phyloP scores from a whole-genome alignment of 495 filamentous ascomycete species.

The Penicillium angulare region DNA sequence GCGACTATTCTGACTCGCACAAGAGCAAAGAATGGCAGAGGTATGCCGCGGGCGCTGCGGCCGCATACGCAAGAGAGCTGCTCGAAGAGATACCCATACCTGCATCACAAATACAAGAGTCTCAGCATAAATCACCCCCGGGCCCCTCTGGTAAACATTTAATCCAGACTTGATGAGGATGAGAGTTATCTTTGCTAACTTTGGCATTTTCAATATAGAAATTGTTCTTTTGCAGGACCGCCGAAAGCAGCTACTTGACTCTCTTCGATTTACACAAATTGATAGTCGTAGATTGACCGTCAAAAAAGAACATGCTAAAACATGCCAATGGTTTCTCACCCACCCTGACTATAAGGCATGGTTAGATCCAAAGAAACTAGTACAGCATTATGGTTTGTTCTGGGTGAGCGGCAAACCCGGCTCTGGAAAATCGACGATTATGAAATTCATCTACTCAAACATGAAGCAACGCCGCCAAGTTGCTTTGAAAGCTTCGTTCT shows the following conservation, averaged over 20 bases:
- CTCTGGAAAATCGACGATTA: constrained; percentile 53
- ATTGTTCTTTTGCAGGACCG: constrained; percentile 11
- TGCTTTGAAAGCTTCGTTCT: constrained; percentile 41
- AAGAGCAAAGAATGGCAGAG: constrained; percentile 37
- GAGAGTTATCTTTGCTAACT: not conserved
- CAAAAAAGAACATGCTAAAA: constrained; percentile 28
- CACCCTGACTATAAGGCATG: constrained; percentile 43
- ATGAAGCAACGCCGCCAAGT: constrained; percentile 10
- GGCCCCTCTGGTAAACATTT: not conserved
- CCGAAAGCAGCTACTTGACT: constrained; percentile 15
- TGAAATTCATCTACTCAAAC: constrained; percentile 42
- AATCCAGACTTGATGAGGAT: not conserved
- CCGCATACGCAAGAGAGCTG: constrained; percentile 32
- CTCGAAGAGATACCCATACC: constrained; percentile 21
- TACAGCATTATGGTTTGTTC: constrained; percentile 47
- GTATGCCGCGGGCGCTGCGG: constrained; percentile 32
- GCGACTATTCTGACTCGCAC: constrained; percentile 39
- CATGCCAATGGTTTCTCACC: constrained; percentile 50
- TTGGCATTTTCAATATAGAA: not conserved
- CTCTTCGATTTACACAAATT: constrained; percentile 32
- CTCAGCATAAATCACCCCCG: no score
- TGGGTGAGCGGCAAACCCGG: constrained; percentile 61
- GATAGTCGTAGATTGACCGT: constrained; percentile 23
- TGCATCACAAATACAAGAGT: not conserved
- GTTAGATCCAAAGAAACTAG: constrained; percentile 32